Base-by-base conservation (phyloP, 75 land plant species). In the Pinus albicaulis region DNA sequence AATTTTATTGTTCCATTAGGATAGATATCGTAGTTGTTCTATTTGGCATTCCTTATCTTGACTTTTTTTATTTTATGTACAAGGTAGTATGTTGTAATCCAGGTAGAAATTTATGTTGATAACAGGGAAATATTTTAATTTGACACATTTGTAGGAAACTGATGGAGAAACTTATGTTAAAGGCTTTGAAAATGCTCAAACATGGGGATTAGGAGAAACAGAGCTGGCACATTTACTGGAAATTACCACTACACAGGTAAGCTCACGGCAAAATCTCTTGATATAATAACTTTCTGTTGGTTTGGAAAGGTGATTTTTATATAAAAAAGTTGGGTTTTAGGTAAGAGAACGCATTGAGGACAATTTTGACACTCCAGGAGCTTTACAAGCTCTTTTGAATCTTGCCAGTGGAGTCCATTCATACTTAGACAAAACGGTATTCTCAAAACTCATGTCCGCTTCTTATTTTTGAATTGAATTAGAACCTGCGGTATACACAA, bases 311-410 rank as follows among this genome's bases (percentile, higher is more conserved):
- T 20, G 77, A 52, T 56, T 12, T 34, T 12, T 10, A 28, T 58
- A n/a, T 25, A 5, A 12, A 61, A 19, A 20, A n/a, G 13, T 17
- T 81, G 34, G 24, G 65, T 14, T 72, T 20, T 56, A 85, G 87
- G 87, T 85, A 44, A 74, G 72, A 69, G 77, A 77, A 44, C 66
- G 80, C 8, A 57, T 85, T 34, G 85, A 82, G 64, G 87, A 85
- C 81, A 85, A 85, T 75, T 83, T 85, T 52, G 84, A 85, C 38
- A 85, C 87, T 10, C 72, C 74, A 52, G 84, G 85, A 56, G 87
- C 87, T 52, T 38, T 85, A 59, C n/a, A 62, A 31, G 77, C 69
- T 58, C 80, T 85, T 69, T 72, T 82, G 56, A 26, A 55, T 52
- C 69, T 85, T 56, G 78, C 83, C 57, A 82, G 73, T 55, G 85